Percentiles rank a stretch among this genome's conserved stretches.
Conservation (phyloP, 208 protist species). For the Acanthamoeba royreba region DNA sequence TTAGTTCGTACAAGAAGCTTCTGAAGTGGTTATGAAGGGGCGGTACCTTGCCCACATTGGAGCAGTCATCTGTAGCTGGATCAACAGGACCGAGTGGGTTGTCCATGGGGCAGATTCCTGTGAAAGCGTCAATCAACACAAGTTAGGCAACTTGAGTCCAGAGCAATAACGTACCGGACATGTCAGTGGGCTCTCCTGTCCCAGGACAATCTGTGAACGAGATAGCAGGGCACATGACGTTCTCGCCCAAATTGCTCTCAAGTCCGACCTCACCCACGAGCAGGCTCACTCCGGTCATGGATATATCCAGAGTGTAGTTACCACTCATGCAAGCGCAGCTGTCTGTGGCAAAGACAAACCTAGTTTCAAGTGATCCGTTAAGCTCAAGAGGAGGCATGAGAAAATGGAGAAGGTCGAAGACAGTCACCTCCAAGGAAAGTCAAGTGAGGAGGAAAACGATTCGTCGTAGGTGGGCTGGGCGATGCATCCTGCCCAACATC, state of each 20-base stretch:
- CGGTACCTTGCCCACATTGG: background rate
- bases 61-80: background rate
- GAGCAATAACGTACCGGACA: background rate
- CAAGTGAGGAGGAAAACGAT: background rate
- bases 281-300: background rate
- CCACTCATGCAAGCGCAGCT: background rate
- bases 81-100: background rate
- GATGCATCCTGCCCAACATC: background rate
- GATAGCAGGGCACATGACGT: background rate
- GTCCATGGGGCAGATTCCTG: background rate
- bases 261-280: background rate
- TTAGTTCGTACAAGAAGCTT: background rate
- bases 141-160: background rate
- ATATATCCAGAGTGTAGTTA: background rate
- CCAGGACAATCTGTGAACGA: background rate
- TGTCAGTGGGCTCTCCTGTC: background rate
- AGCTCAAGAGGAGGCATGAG: no score
- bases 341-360: background rate
- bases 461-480: background rate
- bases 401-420: background rate
- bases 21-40: background rate
- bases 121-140: background rate
- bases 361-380: no score
- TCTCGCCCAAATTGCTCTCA: background rate
- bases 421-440: background rate